Conservation (phyloP, 495 filamentous ascomycete genomes). For the Physcia stellaris region DNA sequence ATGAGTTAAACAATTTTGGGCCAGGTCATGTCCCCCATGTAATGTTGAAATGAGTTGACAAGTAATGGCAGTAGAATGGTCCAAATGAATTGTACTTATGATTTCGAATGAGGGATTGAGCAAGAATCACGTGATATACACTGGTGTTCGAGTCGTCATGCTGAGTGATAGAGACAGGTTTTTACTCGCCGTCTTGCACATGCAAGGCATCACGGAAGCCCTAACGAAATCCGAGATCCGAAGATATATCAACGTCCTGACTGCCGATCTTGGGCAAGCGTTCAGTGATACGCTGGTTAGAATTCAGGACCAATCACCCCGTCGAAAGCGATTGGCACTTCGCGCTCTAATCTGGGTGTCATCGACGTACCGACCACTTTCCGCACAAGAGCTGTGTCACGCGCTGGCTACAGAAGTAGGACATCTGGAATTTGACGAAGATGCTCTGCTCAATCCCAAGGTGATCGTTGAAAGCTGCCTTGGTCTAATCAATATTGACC, state of each 20-base stretch:
- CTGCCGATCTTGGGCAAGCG: slow-evolving; percentile 17
- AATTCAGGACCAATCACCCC: slow-evolving; percentile 23
- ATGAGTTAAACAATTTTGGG: no score
- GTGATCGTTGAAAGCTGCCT: slow-evolving; percentile 32
- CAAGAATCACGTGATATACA: no score
- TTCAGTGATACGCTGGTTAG: slow-evolving; percentile 28
- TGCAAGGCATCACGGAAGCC: slow-evolving; percentile 24
- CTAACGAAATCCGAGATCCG: slow-evolving; percentile 20
- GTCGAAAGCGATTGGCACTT: slow-evolving; percentile 19
- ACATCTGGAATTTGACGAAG: slow-evolving; percentile 21
- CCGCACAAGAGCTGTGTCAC: slow-evolving; percentile 28
- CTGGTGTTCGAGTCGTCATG: neutral
- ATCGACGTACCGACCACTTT: slow-evolving; percentile 24
- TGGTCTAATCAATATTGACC: slow-evolving; percentile 35
- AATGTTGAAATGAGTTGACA: no score
- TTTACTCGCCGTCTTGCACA: slow-evolving; percentile 35
- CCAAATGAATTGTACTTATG: no score
- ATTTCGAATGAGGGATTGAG: no score
- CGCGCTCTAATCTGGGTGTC: slow-evolving; percentile 31
- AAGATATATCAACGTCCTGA: slow-evolving; percentile 20
- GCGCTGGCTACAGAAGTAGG: slow-evolving; percentile 27
- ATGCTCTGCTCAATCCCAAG: slow-evolving; percentile 22
- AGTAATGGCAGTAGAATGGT: no score
- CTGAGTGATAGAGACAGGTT: slow-evolving; percentile 25
- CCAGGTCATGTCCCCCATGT: no score